Conservation (phyloP, 2,329 filamentous ascomycete species). For the Pestalotiopsis sp. region DNA sequence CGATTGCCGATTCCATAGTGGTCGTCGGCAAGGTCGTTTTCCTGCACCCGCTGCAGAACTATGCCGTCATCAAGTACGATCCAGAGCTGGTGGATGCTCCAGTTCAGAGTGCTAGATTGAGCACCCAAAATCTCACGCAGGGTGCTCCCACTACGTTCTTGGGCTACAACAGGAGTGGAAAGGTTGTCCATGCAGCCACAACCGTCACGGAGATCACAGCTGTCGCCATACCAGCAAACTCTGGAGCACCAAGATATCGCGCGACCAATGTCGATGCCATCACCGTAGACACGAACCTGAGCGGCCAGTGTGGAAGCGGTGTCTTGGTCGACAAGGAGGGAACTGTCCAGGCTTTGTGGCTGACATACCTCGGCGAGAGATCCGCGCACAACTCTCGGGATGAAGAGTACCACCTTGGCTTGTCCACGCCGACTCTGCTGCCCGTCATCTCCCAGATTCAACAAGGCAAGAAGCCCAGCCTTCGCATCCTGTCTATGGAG, state of each 20-base stretch:
- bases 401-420: slow-evolving; percentile 93
- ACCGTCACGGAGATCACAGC: slow-evolving; percentile 97
- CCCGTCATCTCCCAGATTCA: slow-evolving; percentile 89
- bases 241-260: slow-evolving; percentile 86
- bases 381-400: slow-evolving; percentile 79
- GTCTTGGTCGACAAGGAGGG: slow-evolving; percentile 89
- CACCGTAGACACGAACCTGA: slow-evolving; percentile 91
- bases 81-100: slow-evolving; percentile 90
- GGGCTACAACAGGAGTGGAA: slow-evolving; percentile 95
- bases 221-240: slow-evolving; percentile 93
- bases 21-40: slow-evolving; percentile 94
- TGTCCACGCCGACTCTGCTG: slow-evolving; percentile 84
- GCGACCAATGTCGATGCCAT: slow-evolving; percentile 97
- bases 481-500: slow-evolving; percentile 92
- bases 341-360: slow-evolving; percentile 92
- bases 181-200: slow-evolving; percentile 91
- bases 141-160: slow-evolving; percentile 95
- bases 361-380: slow-evolving; percentile 94
- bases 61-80: slow-evolving; percentile 94
- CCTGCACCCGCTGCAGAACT: slow-evolving; percentile 95
- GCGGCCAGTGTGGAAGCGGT: slow-evolving; percentile 89
- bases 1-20: slow-evolving; percentile 94
- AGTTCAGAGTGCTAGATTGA: slow-evolving; percentile 85
- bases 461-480: slow-evolving; percentile 73
- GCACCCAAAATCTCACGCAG: slow-evolving; percentile 82